Conservation (phyloP, 2,329 filamentous ascomycete species). For the Penicillium decumbens region DNA sequence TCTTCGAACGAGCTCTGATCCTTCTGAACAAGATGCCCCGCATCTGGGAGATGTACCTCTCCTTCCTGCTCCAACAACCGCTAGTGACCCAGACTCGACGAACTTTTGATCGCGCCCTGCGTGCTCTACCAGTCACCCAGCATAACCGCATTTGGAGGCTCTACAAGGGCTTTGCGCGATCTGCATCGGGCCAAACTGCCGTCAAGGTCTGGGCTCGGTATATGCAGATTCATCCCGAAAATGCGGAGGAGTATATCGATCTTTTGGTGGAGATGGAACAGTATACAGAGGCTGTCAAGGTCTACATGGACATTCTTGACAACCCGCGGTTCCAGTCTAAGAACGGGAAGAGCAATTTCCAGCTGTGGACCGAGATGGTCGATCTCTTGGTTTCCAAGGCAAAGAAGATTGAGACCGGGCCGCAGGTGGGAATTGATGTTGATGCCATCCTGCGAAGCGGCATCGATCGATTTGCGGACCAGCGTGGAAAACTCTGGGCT, state of each 20-base stretch:
- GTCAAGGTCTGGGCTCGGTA: slow-evolving; percentile 93
- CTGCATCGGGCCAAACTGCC: slow-evolving; percentile 81
- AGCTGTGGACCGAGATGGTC: slow-evolving; percentile 97
- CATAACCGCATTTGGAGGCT: slow-evolving; percentile 93
- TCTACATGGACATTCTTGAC: slow-evolving; percentile 88
- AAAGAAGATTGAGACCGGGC: slow-evolving; percentile 72
- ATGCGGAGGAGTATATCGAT: slow-evolving; percentile 92
- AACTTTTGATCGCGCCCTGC: slow-evolving; percentile 86
- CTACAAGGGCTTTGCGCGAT: slow-evolving; percentile 86
- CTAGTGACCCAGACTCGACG: slow-evolving; percentile 78
- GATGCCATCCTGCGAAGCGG: slow-evolving; percentile 91
- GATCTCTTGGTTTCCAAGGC: slow-evolving; percentile 90
- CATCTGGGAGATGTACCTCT: slow-evolving; percentile 97
- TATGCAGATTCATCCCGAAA: slow-evolving; percentile 94
- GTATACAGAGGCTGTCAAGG: slow-evolving; percentile 85
- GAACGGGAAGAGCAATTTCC: slow-evolving; percentile 88
- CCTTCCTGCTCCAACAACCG: slow-evolving; percentile 87
- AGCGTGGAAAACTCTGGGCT: slow-evolving; percentile 91
- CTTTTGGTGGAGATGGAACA: slow-evolving; percentile 73
- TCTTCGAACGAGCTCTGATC: slow-evolving; percentile 89
- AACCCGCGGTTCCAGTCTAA: slow-evolving; percentile 88
- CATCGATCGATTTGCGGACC: slow-evolving; percentile 84
- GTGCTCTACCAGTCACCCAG: slow-evolving; percentile 87
- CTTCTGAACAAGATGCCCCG: slow-evolving; percentile 97
- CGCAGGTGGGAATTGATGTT: slow-evolving; percentile 79